These are phyloP conservation scores for Massariosphaeria phaeospora DNA, from an alignment of 495 filamentous ascomycete species.

Conservation along the genomic window DNA sequence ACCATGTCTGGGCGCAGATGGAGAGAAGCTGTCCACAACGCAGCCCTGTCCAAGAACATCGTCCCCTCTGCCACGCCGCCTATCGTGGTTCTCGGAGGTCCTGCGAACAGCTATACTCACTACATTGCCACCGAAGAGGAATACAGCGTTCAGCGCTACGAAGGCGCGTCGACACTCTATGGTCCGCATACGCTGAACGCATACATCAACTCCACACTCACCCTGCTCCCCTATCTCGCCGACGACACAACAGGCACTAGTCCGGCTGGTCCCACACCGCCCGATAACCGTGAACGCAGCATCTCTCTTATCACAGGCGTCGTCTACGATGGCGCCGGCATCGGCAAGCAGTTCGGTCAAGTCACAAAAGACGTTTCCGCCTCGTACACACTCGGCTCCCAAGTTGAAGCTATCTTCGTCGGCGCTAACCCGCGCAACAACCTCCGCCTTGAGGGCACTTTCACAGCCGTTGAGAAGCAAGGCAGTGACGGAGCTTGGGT, in stretches of 20 bases:
- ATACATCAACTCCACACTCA: slow-evolving; percentile 79
- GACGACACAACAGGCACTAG: slow-evolving; percentile 39
- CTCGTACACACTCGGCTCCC: slow-evolving; percentile 54
- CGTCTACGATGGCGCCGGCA: slow-evolving; percentile 63
- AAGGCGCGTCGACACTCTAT: slow-evolving; percentile 92
- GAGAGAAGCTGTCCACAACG: slow-evolving; percentile 66
- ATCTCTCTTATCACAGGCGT: slow-evolving; percentile 79
- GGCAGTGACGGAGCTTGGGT: slow-evolving; percentile 53
- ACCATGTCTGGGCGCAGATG: slow-evolving; percentile 94
- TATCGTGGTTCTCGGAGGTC: slow-evolving; percentile 82
- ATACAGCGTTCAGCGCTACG: slow-evolving; percentile 85
- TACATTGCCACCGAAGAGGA: slow-evolving; percentile 94
- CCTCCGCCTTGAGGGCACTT: slow-evolving; percentile 71
- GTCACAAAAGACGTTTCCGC: slow-evolving; percentile 55
- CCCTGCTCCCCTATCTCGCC: slow-evolving; percentile 64
- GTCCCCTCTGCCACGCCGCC: slow-evolving; percentile 44
- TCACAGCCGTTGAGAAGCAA: slow-evolving; percentile 70
- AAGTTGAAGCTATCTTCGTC: slow-evolving; percentile 65
- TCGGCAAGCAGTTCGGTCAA: slow-evolving; percentile 74
- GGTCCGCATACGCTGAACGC: slow-evolving; percentile 87
- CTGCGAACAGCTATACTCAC: slow-evolving; percentile 92
- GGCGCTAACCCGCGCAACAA: slow-evolving; percentile 91
- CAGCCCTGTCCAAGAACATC: slow-evolving; percentile 48
- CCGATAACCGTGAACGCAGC: slow-evolving; percentile 73
- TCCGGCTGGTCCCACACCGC: slow-evolving; percentile 60